These are phyloP conservation scores for Zalerion maritima DNA, from an alignment of 495 filamentous ascomycete species.

Conservation along the genomic window DNA sequence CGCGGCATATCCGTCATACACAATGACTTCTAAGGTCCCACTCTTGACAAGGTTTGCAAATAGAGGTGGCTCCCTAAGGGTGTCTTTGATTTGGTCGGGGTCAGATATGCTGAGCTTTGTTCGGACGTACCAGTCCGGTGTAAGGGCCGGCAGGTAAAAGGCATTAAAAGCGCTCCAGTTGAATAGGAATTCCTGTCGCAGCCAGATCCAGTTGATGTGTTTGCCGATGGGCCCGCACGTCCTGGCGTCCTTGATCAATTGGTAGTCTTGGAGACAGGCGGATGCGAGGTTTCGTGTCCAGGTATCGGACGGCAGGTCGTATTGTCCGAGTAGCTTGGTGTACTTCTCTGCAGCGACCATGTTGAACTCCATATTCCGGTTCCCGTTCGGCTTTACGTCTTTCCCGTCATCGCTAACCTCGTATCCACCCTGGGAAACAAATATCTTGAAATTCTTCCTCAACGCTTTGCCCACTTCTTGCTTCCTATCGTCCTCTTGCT, in stretches of 20 bases:
- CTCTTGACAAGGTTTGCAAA: slow-evolving; percentile 6
- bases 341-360: slow-evolving; percentile 2
- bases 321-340: slow-evolving; percentile 5
- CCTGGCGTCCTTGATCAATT: slow-evolving; percentile 6
- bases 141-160: slow-evolving; percentile 2
- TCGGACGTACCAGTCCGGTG: slow-evolving; percentile 8
- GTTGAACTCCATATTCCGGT: slow-evolving; percentile 10
- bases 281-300: slow-evolving; percentile 10
- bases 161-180: slow-evolving; percentile 4
- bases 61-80: slow-evolving; percentile 7
- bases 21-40: slow-evolving; percentile 7
- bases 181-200: slow-evolving; percentile 10
- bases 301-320: slow-evolving; percentile 7
- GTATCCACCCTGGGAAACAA: slow-evolving; percentile 10
- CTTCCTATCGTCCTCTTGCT: slow-evolving; percentile 2
- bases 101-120: slow-evolving; percentile 7
- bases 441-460: too few species aligned
- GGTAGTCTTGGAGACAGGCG: slow-evolving; percentile 3
- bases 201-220: slow-evolving; percentile 7
- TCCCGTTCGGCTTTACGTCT: slow-evolving; percentile 2
- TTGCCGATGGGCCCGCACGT: slow-evolving; percentile 7
- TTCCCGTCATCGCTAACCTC: slow-evolving; percentile 2
- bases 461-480: slow-evolving; percentile 2
- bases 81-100: slow-evolving; percentile 3
- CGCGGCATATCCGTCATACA: slow-evolving; percentile 12